Conservation (phyloP, 257 asterid genomes). For the Penstemon davidsonii region DNA sequence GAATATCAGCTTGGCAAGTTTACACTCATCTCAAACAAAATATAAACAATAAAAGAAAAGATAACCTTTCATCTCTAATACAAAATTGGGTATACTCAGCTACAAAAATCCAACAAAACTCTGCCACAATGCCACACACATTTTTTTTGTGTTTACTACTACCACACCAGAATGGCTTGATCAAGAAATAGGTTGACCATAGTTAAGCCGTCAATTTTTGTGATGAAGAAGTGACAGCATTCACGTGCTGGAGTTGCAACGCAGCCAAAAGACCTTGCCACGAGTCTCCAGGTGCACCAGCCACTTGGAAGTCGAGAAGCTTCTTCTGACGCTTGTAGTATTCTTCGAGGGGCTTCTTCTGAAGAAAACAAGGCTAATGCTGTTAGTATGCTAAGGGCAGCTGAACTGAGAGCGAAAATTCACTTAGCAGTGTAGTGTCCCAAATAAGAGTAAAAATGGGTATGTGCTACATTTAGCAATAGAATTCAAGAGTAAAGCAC, state of each 20-base stretch:
- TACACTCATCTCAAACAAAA: slow-evolving; percentile 29
- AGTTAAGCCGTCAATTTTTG: slow-evolving; percentile 62
- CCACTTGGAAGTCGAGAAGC: slow-evolving; percentile 73
- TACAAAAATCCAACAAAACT: slow-evolving; percentile 28
- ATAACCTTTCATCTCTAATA: slow-evolving; percentile 17
- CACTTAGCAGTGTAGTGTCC: too few relatives aligned
- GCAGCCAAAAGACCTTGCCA: slow-evolving; percentile 94
- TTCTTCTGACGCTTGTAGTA: slow-evolving; percentile 78
- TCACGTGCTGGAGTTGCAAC: slow-evolving; percentile 74
- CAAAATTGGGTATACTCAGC: slow-evolving; percentile 38
- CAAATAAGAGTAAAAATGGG: background rate
- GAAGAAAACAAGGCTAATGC: slow-evolving; percentile 16
- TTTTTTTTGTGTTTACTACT: slow-evolving; percentile 20
- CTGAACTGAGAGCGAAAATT: background rate
- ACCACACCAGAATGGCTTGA: slow-evolving; percentile 16
- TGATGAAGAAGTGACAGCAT: slow-evolving; percentile 44
- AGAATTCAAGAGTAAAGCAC: background rate
- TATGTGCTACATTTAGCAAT: background rate
- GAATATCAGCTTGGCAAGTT: slow-evolving; percentile 14
- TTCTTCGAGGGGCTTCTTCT: slow-evolving; percentile 81
- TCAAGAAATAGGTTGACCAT: slow-evolving; percentile 17
- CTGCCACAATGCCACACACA: background rate
- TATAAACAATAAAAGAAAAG: background rate
- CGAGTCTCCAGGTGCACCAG: slow-evolving; percentile 66
- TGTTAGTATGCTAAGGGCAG: slow-evolving; percentile 13